phyloP scores from a whole-genome alignment of 2,329 filamentous ascomycete genomes.

The Didymella lethalis region DNA sequence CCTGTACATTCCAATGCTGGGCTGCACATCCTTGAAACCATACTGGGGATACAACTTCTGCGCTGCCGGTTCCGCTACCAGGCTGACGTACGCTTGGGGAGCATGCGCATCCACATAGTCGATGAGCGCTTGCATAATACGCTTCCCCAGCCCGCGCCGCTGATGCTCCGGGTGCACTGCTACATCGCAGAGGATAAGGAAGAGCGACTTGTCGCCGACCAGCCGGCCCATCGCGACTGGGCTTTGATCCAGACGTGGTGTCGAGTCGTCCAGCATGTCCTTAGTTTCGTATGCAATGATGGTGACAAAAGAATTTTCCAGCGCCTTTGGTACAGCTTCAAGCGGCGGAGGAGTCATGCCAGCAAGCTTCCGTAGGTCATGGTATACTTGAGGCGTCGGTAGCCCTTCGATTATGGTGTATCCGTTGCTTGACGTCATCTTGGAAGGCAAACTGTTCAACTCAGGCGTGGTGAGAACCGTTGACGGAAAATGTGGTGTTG shows the following conservation, averaged over 20 bases:
- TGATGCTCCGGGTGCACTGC: slow-evolving; percentile 60
- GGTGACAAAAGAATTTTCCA: slow-evolving; percentile 38
- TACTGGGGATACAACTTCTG: slow-evolving; percentile 56
- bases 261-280: slow-evolving; percentile 33
- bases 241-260: slow-evolving; percentile 27
- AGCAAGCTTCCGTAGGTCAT: slow-evolving; percentile 41
- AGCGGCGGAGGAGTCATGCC: slow-evolving; percentile 43
- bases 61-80: slow-evolving; percentile 58
- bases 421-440: slow-evolving; percentile 23
- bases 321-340: slow-evolving; percentile 36
- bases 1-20: slow-evolving; percentile 44
- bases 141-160: slow-evolving; percentile 57
- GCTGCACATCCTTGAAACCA: slow-evolving; percentile 56
- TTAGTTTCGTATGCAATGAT: slow-evolving; percentile 38
- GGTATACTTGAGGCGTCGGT: slow-evolving; percentile 42
- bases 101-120: slow-evolving; percentile 53
- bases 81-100: slow-evolving; percentile 54
- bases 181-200: slow-evolving; percentile 62
- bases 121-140: slow-evolving; percentile 56
- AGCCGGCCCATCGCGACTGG: slow-evolving; percentile 61
- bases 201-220: slow-evolving; percentile 61
- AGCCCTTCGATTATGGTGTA: slow-evolving; percentile 41
- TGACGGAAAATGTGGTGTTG: slow-evolving; percentile 8
- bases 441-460: not conserved
- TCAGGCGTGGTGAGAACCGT: not conserved